phyloP scores from a whole-genome alignment of 805 yeast species.

The Kodamaea restingae region DNA sequence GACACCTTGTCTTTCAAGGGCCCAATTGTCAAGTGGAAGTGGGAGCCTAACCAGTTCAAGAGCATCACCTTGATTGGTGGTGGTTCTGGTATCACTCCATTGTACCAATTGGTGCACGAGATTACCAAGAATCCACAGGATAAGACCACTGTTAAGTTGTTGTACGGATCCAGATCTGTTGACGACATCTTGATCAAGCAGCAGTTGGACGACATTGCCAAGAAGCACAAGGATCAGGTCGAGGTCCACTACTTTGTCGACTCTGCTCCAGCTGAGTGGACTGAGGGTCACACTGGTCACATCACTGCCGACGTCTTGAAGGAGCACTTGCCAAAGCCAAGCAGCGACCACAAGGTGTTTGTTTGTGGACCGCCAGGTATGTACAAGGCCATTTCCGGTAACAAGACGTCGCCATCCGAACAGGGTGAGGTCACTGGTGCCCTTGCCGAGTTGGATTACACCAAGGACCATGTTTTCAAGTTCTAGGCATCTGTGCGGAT shows the following conservation, averaged over 20 bases:
- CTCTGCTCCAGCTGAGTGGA: conserved; percentile 43
- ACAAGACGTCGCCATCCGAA: conserved; percentile 77
- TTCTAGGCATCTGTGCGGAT: conserved; percentile 44
- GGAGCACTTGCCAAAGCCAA: conserved; percentile 59
- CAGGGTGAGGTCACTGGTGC: conserved; percentile 94
- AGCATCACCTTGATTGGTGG: conserved; percentile 85
- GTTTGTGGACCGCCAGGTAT: conserved; percentile 96
- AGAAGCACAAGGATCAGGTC: conserved; percentile 72
- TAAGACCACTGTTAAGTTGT: conserved; percentile 79
- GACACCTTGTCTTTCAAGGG: conserved; percentile 92
- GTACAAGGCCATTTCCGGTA: conserved; percentile 83
- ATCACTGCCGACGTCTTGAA: conserved; percentile 71
- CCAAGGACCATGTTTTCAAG: conserved; percentile 84
- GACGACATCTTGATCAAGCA: conserved; percentile 78
- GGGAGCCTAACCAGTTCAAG: conserved; percentile 81
- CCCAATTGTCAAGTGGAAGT: conserved; percentile 86
- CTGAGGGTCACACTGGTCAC: conserved; percentile 66
- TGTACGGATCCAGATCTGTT: conserved; percentile 74
- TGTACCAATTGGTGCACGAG: conserved; percentile 79
- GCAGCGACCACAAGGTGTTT: conserved; percentile 59
- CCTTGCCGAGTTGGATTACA: conserved; percentile 82
- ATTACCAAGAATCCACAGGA: conserved; percentile 78
- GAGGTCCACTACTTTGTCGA: conserved; percentile 78
- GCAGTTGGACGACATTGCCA: conserved; percentile 68
- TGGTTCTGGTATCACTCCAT: conserved; percentile 95